These are phyloP conservation scores for Saccharum hybrid DNA, from an alignment of 202 grass and related monocot species.

Conservation along the genomic window DNA sequence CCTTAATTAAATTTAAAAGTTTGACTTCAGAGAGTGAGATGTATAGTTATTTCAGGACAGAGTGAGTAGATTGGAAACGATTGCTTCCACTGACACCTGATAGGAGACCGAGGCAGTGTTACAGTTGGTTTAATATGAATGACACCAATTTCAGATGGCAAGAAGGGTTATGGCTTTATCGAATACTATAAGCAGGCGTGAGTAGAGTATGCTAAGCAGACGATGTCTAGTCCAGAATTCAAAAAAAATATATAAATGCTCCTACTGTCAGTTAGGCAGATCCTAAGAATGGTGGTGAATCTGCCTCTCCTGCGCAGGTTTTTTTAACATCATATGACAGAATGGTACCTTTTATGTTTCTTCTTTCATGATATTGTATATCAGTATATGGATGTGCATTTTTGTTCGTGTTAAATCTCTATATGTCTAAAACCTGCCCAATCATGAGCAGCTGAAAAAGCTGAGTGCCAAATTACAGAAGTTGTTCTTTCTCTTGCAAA, in stretches of 20 bases:
- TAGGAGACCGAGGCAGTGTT: too few relatives aligned
- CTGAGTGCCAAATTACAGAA: constrained; percentile 82
- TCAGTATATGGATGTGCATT: constrained; percentile 23
- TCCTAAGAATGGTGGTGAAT: constrained; percentile 59
- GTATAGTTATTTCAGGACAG: too few relatives aligned
- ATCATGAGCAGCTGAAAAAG: constrained; percentile 62
- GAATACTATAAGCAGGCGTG: too few relatives aligned
- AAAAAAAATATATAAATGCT: constrained; percentile 67
- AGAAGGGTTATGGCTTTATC: too few relatives aligned
- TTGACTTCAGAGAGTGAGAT: too few relatives aligned
- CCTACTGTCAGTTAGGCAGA: constrained; percentile 88
- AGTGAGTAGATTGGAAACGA: too few relatives aligned
- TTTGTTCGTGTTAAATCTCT: constrained; percentile 70
- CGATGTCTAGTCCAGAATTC: constrained; percentile 55
- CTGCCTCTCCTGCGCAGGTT: constrained; percentile 61
- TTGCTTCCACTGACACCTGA: too few relatives aligned
- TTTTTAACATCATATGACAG: constrained; percentile 33
- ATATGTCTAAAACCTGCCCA: constrained; percentile 90
- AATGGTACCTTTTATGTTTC: constrained; percentile 26
- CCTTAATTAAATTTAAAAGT: too few relatives aligned
- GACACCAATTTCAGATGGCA: too few relatives aligned
- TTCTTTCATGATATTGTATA: constrained; percentile 27
- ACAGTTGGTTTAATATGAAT: too few relatives aligned
- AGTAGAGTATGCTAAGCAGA: too few relatives aligned
- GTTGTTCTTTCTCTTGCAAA: too few relatives aligned